Evolutionary conservation across 148 eudicot genomes (phyloP), one percentile per base, ranked within the genome.

Genomic region (Persicaria tinctoria): DNA sequence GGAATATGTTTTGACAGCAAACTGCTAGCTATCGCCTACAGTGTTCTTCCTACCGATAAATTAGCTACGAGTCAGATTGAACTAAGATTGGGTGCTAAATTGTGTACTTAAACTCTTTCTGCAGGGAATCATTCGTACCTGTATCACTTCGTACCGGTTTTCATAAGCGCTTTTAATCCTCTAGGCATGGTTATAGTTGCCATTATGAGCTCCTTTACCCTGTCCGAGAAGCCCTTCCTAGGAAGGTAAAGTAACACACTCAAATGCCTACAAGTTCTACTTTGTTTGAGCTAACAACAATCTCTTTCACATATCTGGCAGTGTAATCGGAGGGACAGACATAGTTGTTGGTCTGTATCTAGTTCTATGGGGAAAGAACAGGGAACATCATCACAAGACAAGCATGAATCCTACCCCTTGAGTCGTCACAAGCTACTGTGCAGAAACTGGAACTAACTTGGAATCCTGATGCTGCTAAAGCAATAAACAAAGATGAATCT

Each of bases 101-200:
- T 66, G 17, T 62, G 72, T 62, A 47, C 46, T 70, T 62, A 56
- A 79, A 83, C 16, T 64, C 5, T 2, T 66, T 41, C 3, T 71
- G 55, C 82, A 95, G 98, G 98, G 97, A n/a, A 74, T 95, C 13
- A 46, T 95, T 54, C 84, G 88, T 77, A 90, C 98, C 0, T 92
- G 92, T 17, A 17, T 89, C 20, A 79, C 78, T 64, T 92, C 85
- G 74, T 95, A 80, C 98, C 97, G 4, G 97, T 95, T 78, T 95
- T 95, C 70, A 90, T 89, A 1, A 87, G 96, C 0, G 79, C 97
- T 46, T 95, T 92, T 51, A 90, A 70, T 68, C 98, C 98, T 45
- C 77, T 95, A 32, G 75, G 84, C 75, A 87, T 92, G 98, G 85
- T 95, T 41, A 83, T 92, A 56, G 96, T 90, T 53, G 93, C 96